Conservation (phyloP, 108 stramenopile genomes). For the Cyclotella sp. region DNA sequence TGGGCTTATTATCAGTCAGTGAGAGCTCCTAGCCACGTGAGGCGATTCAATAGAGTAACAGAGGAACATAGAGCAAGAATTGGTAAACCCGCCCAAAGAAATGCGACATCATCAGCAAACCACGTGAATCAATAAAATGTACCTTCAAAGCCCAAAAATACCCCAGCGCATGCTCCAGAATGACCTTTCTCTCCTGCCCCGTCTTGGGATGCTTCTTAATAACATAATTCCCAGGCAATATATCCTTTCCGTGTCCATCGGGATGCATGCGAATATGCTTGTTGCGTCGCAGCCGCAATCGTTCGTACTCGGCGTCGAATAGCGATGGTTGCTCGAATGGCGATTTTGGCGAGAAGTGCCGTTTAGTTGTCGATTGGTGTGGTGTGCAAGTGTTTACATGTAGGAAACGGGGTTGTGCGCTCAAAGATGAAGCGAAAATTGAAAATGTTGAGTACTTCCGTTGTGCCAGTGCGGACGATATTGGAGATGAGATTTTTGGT, state of each 20-base stretch:
- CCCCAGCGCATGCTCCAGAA: conserved; percentile 75
- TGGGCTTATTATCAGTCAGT: conserved; percentile 72
- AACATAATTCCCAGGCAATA: conserved; percentile 73
- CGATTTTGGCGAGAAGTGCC: background rate
- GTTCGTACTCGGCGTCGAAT: conserved; percentile 37
- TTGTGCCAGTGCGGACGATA: no score
- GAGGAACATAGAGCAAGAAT: background rate
- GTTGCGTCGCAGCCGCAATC: conserved; percentile 32
- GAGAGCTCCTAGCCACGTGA: conserved; percentile 55
- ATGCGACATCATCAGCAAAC: no score
- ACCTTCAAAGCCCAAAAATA: conserved; percentile 86
- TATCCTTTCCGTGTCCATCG: conserved; percentile 54
- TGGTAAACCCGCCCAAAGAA: no score
- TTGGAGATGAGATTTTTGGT: no score
- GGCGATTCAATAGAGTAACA: background rate
- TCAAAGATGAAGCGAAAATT: no score
- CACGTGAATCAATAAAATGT: background rate
- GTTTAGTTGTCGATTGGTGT: background rate
- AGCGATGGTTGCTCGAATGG: conserved; percentile 9
- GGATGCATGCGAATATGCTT: conserved; percentile 64
- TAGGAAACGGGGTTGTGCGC: no score
- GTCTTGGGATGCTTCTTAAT: conserved; percentile 63
- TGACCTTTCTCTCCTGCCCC: conserved; percentile 60
- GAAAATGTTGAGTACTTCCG: no score
- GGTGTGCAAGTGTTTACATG: background rate